Evolutionary conservation across 2,329 filamentous ascomycete species (phyloP), one percentile per base, ranked within the genome.

Genomic region (Colletotrichum graminicola): DNA sequence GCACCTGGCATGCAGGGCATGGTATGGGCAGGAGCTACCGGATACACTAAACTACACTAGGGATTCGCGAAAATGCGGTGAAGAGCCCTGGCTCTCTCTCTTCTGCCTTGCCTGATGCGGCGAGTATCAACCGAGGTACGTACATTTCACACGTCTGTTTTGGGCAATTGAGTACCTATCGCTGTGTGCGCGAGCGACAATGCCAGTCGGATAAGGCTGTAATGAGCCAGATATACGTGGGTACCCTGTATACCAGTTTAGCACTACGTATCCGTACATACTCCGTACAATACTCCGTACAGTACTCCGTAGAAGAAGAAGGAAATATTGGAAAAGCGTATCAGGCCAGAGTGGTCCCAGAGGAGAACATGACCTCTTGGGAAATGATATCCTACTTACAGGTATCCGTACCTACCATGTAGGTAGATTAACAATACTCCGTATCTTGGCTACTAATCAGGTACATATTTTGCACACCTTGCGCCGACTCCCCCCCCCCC

Each of bases 1-100:
- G 34, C 26, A 41, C 26, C 26, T 54, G 51, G 29, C 23, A 54
- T 54, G 51, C 51, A 32, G 34, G 26, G 49, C 49, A 54, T 54
- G 18, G 18, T 21, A 47, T 23, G 45, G 32, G 52, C 45, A n/a
- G 21, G 32, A 55, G 52, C 32, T 51, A 29, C 29, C 29, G 12
- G 7, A 36, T 11, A 36, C 36, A 29, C 29, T 29, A 29, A 29
- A 29, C 29, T 29, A 29, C 4, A 29, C 29, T 10, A 41, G 23
- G 21, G 12, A 36, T 51, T 36, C 23, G 21, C 34, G 34, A 72
- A 71, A 60, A 60, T 72, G 69, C 69, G 69, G 69, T 72, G 69
- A 72, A 72, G 54, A 32, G 65, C 57, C 69, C 65, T 43, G 60
- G 65, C 52, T 61, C 52, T 47, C 52, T 49, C 29, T 18, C 62